phyloP scores from a whole-genome alignment of 768 basidiomycete species.

The Pleurotus tuoliensis region DNA sequence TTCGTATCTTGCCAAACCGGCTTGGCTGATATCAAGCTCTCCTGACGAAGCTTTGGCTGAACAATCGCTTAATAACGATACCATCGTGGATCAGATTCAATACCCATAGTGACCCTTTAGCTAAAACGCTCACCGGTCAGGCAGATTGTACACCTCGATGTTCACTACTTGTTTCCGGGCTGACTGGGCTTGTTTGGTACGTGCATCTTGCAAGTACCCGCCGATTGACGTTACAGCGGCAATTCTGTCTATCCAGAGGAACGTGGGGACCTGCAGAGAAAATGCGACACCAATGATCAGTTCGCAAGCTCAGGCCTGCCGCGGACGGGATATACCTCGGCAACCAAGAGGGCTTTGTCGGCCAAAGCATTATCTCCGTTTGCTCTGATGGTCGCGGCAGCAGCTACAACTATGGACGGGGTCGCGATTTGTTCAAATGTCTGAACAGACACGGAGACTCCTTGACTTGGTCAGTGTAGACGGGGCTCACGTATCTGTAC shows the following conservation, averaged over 20 bases:
- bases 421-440: no score
- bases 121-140: constrained; percentile 15
- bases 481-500: constrained; percentile 2
- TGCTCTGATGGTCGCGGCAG: neutral
- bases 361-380: neutral
- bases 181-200: neutral
- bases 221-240: constrained; percentile 4
- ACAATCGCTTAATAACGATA: constrained; percentile 20
- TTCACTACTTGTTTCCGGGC: constrained; percentile 22
- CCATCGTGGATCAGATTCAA: neutral
- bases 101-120: no score
- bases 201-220: constrained; percentile 7
- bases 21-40: constrained; percentile 24
- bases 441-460: no score
- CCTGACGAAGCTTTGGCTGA: constrained; percentile 28
- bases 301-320: neutral
- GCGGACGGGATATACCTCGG: neutral
- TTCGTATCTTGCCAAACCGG: constrained; percentile 27
- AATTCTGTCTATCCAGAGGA: constrained; percentile 15
- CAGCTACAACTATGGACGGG: neutral
- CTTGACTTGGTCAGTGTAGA: constrained; percentile 1
- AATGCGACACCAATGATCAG: neutral
- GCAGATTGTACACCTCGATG: constrained; percentile 29
- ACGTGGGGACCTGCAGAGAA: constrained; percentile 14
- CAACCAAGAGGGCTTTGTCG: constrained; percentile 4